Percentiles rank a stretch among this genome's conserved stretches.
Evolutionary conservation across 2,329 filamentous ascomycete species (phyloP).

Genomic region (Aspergillus flavus): DNA sequence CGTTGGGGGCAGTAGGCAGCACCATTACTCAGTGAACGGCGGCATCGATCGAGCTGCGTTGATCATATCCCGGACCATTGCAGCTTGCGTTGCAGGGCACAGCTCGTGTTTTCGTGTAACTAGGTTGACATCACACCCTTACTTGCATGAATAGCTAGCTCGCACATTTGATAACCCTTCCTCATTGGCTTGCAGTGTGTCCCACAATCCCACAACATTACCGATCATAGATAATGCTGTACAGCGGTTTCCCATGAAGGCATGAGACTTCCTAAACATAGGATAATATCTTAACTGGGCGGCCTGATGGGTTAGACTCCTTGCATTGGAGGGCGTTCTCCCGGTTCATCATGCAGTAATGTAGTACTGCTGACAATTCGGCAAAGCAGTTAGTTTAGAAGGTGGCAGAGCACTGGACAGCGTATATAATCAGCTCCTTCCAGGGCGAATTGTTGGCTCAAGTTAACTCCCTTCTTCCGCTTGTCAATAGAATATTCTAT

Average conservation of each 20-base stretch:
- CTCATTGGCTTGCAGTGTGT: not conserved
- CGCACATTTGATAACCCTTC: not conserved
- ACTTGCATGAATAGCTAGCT: not conserved
- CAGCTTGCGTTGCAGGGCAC: not conserved
- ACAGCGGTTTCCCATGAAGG: not conserved
- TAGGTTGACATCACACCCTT: not conserved
- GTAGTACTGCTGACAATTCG: not conserved
- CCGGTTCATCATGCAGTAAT: not conserved
- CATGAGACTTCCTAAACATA: not conserved
- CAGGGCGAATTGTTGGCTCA: not conserved
- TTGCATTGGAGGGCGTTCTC: not conserved
- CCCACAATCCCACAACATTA: not conserved
- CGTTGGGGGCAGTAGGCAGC: not conserved
- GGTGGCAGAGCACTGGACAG: not conserved
- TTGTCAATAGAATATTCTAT: not conserved
- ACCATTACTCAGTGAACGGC: not conserved
- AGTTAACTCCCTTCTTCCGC: not conserved
- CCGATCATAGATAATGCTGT: not conserved
- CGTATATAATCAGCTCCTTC: not conserved
- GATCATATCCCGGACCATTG: not conserved
- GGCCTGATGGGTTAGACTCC: not conserved
- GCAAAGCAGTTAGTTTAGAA: not conserved
- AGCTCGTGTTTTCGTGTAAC: not conserved
- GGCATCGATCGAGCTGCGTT: not conserved
- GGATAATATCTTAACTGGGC: not conserved